Conservation (phyloP, 768 basidiomycete species). For the Hysterangium stoloniferum region DNA sequence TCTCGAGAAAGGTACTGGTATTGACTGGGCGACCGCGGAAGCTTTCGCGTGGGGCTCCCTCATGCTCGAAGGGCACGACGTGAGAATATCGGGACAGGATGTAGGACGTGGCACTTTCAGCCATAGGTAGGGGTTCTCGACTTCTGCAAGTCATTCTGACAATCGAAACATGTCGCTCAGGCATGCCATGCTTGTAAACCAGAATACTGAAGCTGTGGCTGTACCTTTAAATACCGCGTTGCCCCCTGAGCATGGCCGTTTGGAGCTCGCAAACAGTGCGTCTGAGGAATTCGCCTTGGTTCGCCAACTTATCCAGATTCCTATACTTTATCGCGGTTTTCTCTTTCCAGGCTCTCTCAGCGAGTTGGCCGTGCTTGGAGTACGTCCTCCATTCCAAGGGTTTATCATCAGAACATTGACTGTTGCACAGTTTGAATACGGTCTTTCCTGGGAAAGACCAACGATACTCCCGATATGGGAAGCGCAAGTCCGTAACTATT, state of each 20-base stretch:
- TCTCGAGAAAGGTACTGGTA: constrained; percentile 56
- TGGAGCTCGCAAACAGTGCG: constrained; percentile 85
- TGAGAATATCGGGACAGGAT: constrained; percentile 90
- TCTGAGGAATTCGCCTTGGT: constrained; percentile 7
- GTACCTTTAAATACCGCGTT: constrained; percentile 76
- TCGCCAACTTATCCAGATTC: neutral
- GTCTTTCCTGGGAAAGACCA: constrained; percentile 83
- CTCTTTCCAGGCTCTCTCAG: constrained; percentile 63
- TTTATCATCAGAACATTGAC: neutral
- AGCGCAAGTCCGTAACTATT: constrained; percentile 53
- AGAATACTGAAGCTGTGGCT: constrained; percentile 67
- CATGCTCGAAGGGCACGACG: constrained; percentile 72
- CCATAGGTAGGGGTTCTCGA: constrained; percentile 40
- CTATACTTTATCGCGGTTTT: neutral
- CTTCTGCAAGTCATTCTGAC: neutral
- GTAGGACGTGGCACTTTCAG: constrained; percentile 89
- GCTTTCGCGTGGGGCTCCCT: constrained; percentile 85
- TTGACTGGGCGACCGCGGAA: constrained; percentile 91
- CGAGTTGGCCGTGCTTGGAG: constrained; percentile 83
- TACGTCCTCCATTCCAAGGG: constrained; percentile 28
- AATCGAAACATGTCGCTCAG: constrained; percentile 22
- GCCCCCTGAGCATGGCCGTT: constrained; percentile 46
- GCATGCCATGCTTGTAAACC: constrained; percentile 90
- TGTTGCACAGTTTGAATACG: constrained; percentile 69
- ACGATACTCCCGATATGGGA: constrained; percentile 85